Base-by-base conservation (phyloP, 768 basidiomycete genomes). In the Psilocybe subaeruginosa region DNA sequence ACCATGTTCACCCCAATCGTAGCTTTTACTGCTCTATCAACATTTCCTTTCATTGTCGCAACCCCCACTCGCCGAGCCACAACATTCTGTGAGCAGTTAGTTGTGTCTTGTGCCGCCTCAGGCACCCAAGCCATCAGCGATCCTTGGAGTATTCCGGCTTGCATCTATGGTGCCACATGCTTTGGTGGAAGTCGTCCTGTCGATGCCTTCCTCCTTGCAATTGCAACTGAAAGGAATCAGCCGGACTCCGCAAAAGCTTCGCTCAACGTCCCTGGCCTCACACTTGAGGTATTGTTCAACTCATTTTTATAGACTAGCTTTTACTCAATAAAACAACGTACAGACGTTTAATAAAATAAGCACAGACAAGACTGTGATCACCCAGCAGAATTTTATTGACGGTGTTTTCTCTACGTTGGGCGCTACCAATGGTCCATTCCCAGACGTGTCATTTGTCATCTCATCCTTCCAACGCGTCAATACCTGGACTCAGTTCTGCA, bases 331-430 rank as follows among this genome's bases (percentile, higher is more conserved):
- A 35, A 35, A 35, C 33, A 7, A 35, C 6, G 0, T 1, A n/a
- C 29, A 54, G 53, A 43, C 23, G 1, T 54, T 54, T 17, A 54
- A 54, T 31, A 37, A 35, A 6, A 54, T 54, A 9, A 54, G 53
- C 16, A 54, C 53, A 31, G 39, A 54, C 31, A 23, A 29, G 8
- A n/a, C 8, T 4, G 53, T 37, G 5, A 39, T 41, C 17, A 54
- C 53, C 33, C 53, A 54, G 35, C 53, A 54, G 11, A 54, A 54
- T 19, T 54, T 35, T 33, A 54, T 54, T 43, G 53, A 54, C 16
- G 53, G 53, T 35, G 53, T 37, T 11, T 54, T n/a, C 17, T 35
- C 35, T 31, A 39, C 53, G 19, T 43, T 54, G 19, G 53, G n/a
- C 0, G 19, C 53, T 11, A 54, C 16, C 17, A 54, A 54, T 11